These are phyloP conservation scores for Butyriboletus appendiculatus DNA, from an alignment of 1,284 basidiomycete genomes.

Conservation along the genomic window DNA sequence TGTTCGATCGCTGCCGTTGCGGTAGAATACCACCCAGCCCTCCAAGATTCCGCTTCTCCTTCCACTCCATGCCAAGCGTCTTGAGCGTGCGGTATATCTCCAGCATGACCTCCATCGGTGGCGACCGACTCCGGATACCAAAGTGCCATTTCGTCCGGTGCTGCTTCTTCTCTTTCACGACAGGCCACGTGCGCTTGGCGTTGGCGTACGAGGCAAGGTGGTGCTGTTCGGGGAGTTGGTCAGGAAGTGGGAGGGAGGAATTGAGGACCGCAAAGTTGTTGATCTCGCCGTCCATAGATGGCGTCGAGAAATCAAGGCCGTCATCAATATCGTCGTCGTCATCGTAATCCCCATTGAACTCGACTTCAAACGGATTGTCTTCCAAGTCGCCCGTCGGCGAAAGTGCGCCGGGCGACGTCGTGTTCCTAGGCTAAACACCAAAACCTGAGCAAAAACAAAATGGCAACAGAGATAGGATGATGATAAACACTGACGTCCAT, in stretches of 20 bases:
- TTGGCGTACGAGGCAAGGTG: slow-evolving; percentile 64
- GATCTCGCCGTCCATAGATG: slow-evolving; percentile 40
- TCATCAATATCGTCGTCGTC: slow-evolving; percentile 66
- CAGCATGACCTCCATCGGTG: slow-evolving; percentile 99
- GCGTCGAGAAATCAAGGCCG: slow-evolving; percentile 63
- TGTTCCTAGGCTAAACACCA: slow-evolving; percentile 60
- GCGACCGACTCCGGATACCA: slow-evolving; percentile 92
- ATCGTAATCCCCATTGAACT: slow-evolving; percentile 56
- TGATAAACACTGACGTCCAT: slow-evolving; percentile 62
- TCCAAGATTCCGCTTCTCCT: slow-evolving; percentile 75
- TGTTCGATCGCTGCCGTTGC: slow-evolving; percentile 24
- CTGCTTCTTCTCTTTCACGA: slow-evolving; percentile 57
- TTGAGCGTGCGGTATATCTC: slow-evolving; percentile 96
- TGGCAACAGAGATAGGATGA: background rate
- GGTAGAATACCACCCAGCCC: slow-evolving; percentile 53
- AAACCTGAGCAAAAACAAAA: background rate
- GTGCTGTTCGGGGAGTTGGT: slow-evolving; percentile 49
- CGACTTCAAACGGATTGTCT: slow-evolving; percentile 75
- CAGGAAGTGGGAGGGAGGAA: slow-evolving; percentile 66
- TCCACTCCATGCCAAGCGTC: slow-evolving; percentile 97
- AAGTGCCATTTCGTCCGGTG: slow-evolving; percentile 94
- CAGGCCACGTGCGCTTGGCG: slow-evolving; percentile 54
- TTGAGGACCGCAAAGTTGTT: slow-evolving; percentile 85
- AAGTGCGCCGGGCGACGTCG: slow-evolving; percentile 56
- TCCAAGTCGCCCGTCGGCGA: slow-evolving; percentile 60